phyloP scores from a whole-genome alignment of 225 moss, liverwort and hornwort genomes.

The Physcomitrellopsis africana region DNA sequence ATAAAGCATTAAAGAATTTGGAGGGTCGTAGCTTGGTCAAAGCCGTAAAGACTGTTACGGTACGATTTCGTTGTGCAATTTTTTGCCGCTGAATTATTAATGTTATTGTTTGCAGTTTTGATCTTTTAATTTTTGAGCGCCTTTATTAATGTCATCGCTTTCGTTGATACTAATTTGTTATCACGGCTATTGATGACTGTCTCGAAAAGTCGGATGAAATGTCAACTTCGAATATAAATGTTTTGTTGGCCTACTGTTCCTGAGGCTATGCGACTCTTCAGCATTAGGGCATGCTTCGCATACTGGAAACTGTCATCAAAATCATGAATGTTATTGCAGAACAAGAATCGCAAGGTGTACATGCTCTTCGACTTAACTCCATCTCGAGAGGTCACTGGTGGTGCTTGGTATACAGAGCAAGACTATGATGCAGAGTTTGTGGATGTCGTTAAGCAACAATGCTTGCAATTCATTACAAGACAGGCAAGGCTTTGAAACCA shows the following conservation, averaged over 20 bases:
- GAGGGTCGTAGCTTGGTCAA: slow-evolving; percentile 89
- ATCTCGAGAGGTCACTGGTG: slow-evolving; percentile 93
- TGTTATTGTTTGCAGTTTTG: neutral
- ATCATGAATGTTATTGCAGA: slow-evolving; percentile 49
- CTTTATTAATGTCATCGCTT: neutral
- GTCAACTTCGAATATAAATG: neutral
- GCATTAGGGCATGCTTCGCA: slow-evolving; percentile 3
- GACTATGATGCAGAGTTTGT: slow-evolving; percentile 97
- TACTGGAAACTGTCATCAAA: neutral
- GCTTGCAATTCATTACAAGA: slow-evolving; percentile 80
- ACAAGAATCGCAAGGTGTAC: slow-evolving; percentile 93
- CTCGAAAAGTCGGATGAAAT: slow-evolving; percentile 5
- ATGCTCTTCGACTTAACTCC: slow-evolving; percentile 97
- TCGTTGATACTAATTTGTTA: neutral
- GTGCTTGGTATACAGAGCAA: slow-evolving; percentile 95
- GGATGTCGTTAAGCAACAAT: slow-evolving; percentile 92
- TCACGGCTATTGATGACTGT: neutral
- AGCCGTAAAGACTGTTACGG: slow-evolving; percentile 91
- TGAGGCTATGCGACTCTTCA: neutral
- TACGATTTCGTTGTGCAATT: slow-evolving; percentile 21
- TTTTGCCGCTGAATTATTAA: neutral
- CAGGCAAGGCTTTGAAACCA: slow-evolving; percentile 54
- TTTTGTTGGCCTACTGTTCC: neutral
- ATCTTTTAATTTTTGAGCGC: too few relatives aligned
- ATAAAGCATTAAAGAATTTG: slow-evolving; percentile 91